Conservation (phyloP, 2,329 filamentous ascomycete genomes). For the Nemania abortiva region DNA sequence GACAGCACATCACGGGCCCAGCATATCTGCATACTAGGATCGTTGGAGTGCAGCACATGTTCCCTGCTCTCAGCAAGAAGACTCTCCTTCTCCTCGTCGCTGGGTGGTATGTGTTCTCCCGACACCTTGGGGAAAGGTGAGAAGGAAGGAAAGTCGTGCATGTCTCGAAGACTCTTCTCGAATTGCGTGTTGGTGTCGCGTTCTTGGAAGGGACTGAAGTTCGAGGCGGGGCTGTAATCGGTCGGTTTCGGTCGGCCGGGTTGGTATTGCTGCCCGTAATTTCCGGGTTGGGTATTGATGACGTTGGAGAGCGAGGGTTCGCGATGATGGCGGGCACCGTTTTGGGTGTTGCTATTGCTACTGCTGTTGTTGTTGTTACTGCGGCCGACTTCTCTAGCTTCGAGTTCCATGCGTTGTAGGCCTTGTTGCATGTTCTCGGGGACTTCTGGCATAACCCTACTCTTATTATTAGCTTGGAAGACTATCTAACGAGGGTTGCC, state of each 20-base stretch:
- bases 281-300: slow-evolving; percentile 49
- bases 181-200: slow-evolving; percentile 54
- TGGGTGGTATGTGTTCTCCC: slow-evolving; percentile 90
- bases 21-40: slow-evolving; percentile 94
- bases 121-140: slow-evolving; percentile 91
- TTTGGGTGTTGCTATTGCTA: slow-evolving; percentile 43
- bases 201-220: slow-evolving; percentile 58
- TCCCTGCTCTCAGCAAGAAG: slow-evolving; percentile 86
- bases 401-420: slow-evolving; percentile 89
- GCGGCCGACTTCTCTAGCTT: slow-evolving; percentile 68
- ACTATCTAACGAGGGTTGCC: slow-evolving; percentile 17
- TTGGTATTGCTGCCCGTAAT: slow-evolving; percentile 50
- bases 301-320: slow-evolving; percentile 59
- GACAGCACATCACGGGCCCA: slow-evolving; percentile 95
- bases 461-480: slow-evolving; percentile 38
- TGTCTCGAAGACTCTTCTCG: slow-evolving; percentile 57
- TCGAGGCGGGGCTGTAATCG: slow-evolving; percentile 52
- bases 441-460: slow-evolving; percentile 92
- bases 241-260: slow-evolving; percentile 49
- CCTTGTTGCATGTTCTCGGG: slow-evolving; percentile 97
- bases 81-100: slow-evolving; percentile 88
- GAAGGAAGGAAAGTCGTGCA: slow-evolving; percentile 77
- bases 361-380: slow-evolving; percentile 46
- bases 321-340: slow-evolving; percentile 54
- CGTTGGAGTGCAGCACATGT: slow-evolving; percentile 89